phyloP scores from a whole-genome alignment of 2,329 filamentous ascomycete species.

The Teratosphaeriaceae sp. region DNA sequence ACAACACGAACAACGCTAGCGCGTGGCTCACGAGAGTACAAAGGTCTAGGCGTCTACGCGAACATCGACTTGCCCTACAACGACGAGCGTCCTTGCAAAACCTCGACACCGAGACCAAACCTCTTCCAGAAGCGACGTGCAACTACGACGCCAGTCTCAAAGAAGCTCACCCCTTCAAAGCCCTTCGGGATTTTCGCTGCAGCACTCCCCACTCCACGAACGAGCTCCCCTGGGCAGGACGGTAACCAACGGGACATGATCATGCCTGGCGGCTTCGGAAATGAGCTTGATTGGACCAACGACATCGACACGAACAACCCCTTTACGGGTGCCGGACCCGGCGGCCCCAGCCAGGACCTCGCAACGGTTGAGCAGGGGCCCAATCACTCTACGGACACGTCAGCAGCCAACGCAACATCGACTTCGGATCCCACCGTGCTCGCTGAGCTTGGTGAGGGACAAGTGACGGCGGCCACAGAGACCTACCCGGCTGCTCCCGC shows the following conservation, averaged over 20 bases:
- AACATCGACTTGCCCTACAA: neutral
- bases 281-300: neutral
- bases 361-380: no score
- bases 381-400: no score
- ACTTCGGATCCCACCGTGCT: no score
- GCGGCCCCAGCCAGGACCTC: no score
- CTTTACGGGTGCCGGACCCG: no score
- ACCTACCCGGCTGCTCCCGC: no score
- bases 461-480: neutral
- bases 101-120: constrained; percentile 9
- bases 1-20: neutral
- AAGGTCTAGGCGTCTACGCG: neutral
- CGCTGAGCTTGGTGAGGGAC: neutral
- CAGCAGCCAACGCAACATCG: no score
- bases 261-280: neutral
- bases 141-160: neutral
- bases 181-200: constrained; percentile 4
- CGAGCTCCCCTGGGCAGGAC: neutral
- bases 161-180: constrained; percentile 13
- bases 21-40: neutral
- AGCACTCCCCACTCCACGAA: neutral
- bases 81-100: neutral
- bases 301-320: neutral
- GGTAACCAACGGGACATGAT: neutral
- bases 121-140: constrained; percentile 10